phyloP scores from a whole-genome alignment of 805 yeast genomes.

The Grigorovia transvaalensis region DNA sequence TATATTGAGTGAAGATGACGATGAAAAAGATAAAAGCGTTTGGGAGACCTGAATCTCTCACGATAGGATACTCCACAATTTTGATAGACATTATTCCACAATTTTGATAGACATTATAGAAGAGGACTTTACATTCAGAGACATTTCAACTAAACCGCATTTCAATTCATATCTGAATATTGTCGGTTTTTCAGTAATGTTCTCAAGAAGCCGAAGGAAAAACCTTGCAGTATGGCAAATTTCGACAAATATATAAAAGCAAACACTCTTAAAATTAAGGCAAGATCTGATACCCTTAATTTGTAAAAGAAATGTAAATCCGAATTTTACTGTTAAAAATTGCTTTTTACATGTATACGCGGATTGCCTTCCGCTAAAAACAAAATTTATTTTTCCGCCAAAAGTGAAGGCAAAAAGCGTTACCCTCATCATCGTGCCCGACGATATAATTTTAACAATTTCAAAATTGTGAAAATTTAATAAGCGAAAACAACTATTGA shows the following conservation, averaged over 20 bases:
- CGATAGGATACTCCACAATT: too few species aligned
- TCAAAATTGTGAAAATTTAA: not conserved
- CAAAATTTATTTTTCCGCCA: not conserved
- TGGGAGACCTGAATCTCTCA: not conserved
- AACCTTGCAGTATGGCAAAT: not conserved
- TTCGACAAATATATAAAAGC: not conserved
- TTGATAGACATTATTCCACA: too few species aligned
- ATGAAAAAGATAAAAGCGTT: not conserved
- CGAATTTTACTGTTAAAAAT: not conserved
- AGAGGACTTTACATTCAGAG: too few species aligned
- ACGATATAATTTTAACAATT: not conserved
- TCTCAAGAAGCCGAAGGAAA: not conserved
- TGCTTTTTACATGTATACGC: not conserved
- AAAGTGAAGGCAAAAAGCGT: not conserved
- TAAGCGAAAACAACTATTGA: not conserved
- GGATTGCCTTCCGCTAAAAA: not conserved
- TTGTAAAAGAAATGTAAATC: not conserved
- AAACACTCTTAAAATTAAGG: not conserved
- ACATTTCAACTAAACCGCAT: too few species aligned
- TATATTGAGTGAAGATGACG: conserved; percentile 3
- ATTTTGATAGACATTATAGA: not conserved
- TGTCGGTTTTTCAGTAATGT: not conserved
- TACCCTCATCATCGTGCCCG: not conserved
- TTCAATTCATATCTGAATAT: too few species aligned
- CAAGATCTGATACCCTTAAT: not conserved